Evolutionary conservation across 139 green algal species (phyloP).

Genomic region (Raphidocelis subcapitata): DNA sequence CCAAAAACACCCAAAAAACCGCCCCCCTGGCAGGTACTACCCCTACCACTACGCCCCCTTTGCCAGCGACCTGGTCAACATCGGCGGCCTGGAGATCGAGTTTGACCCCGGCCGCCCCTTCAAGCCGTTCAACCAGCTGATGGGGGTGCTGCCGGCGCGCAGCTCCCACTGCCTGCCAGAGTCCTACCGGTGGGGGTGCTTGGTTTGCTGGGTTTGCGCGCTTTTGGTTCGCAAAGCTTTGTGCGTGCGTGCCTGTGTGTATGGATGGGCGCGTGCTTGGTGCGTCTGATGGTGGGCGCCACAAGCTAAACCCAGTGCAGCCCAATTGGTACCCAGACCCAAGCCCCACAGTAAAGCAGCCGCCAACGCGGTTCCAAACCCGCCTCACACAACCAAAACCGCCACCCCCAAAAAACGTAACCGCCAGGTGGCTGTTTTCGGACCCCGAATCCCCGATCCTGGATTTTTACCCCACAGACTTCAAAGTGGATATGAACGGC

Average conservation of each 20-base stretch:
- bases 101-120: slow-evolving; percentile 90
- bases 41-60: slow-evolving; percentile 99
- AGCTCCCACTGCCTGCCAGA: slow-evolving; percentile 82
- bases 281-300: too few species aligned
- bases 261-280: not conserved
- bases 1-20: too few species aligned
- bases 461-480: slow-evolving; percentile 97
- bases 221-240: too few species aligned
- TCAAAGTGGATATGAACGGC: slow-evolving; percentile 97
- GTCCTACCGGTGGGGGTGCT: slow-evolving; percentile 27
- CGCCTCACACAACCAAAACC: too few species aligned
- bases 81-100: slow-evolving; percentile 59
- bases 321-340: too few species aligned
- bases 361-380: too few species aligned
- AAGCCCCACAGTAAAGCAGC: too few species aligned
- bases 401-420: not conserved
- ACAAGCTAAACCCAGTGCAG: too few species aligned
- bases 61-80: slow-evolving; percentile 83
- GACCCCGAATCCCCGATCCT: slow-evolving; percentile 84
- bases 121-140: slow-evolving; percentile 97
- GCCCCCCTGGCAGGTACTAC: slow-evolving; percentile 81
- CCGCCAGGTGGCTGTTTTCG: slow-evolving; percentile 75
- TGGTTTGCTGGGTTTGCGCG: too few species aligned
- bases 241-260: not conserved
- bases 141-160: slow-evolving; percentile 94